phyloP scores from a whole-genome alignment of 2,329 filamentous ascomycete genomes.

The Stylonectria norvegica region DNA sequence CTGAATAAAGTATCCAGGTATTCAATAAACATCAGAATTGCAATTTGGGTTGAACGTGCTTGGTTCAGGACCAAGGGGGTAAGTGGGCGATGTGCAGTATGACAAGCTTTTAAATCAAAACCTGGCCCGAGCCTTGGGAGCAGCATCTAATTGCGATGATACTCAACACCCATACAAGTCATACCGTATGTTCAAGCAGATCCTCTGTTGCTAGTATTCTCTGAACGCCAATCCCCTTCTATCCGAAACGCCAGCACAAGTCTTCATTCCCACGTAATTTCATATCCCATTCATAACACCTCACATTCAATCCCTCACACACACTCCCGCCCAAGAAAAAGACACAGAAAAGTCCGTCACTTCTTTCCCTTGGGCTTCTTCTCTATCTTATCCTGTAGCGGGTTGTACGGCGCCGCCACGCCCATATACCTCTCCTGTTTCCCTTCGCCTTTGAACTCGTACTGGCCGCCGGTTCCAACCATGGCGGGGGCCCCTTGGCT shows the following conservation, averaged over 20 bases:
- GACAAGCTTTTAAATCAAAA: too few relatives aligned
- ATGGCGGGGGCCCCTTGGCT: constrained; percentile 50
- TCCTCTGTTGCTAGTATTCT: constrained; percentile 12
- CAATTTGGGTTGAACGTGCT: too few relatives aligned
- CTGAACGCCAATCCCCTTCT: constrained; percentile 11
- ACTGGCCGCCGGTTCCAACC: constrained; percentile 43
- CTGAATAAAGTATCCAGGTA: too few relatives aligned
- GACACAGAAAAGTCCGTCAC: too few relatives aligned
- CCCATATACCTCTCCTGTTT: constrained; percentile 46
- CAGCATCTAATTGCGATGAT: too few relatives aligned
- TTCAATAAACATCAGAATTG: too few relatives aligned
- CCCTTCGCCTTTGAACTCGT: constrained; percentile 47
- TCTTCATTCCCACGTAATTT: constrained; percentile 1
- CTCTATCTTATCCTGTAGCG: constrained; percentile 48
- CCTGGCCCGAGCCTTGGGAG: too few relatives aligned
- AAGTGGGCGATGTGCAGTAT: too few relatives aligned
- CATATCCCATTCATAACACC: constrained; percentile 11
- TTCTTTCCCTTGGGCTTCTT: constrained; percentile 36
- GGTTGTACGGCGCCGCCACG: constrained; percentile 55
- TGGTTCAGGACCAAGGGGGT: too few relatives aligned
- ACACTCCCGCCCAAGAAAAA: constrained; percentile 9
- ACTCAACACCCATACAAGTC: too few relatives aligned
- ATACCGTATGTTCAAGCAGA: too few relatives aligned
- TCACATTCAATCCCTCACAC: constrained; percentile 2
- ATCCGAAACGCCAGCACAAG: constrained; percentile 14